phyloP scores from a whole-genome alignment of 1,284 basidiomycete species.

The Marasmius oreades region DNA sequence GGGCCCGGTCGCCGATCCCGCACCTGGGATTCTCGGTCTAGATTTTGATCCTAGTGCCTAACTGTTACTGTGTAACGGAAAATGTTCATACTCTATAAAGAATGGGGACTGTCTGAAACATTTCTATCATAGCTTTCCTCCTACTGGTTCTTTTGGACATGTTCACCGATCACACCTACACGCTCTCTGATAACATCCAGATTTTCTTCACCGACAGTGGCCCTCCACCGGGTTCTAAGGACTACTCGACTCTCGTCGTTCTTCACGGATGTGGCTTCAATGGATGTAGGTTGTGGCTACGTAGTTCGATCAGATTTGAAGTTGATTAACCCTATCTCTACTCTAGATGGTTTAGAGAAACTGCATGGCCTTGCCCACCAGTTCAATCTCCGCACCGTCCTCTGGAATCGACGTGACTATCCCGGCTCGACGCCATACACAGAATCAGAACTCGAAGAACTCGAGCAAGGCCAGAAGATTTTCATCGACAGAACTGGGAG shows the following conservation, averaged over 20 bases:
- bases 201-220: conserved; percentile 18
- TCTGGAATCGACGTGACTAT: conserved; percentile 28
- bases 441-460: conserved; percentile 16
- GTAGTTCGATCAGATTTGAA: neutral
- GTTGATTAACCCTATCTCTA: neutral
- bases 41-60: no score
- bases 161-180: conserved; percentile 4
- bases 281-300: conserved; percentile 12
- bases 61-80: no score
- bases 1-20: no score
- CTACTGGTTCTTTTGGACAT: neutral
- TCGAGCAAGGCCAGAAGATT: conserved; percentile 7
- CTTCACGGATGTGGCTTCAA: conserved; percentile 18
- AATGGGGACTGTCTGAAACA: no score
- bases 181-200: conserved; percentile 3
- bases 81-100: no score
- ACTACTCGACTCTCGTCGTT: conserved; percentile 19
- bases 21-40: no score
- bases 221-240: conserved; percentile 8
- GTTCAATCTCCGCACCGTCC: conserved; percentile 22
- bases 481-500: conserved; percentile 10
- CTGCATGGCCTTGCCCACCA: conserved; percentile 16
- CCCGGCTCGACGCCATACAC: conserved; percentile 23
- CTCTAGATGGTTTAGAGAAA: conserved; percentile 11
- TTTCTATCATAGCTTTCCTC: no score